phyloP scores from a whole-genome alignment of 257 asterid genomes.

The Nicotiana tabacum region DNA sequence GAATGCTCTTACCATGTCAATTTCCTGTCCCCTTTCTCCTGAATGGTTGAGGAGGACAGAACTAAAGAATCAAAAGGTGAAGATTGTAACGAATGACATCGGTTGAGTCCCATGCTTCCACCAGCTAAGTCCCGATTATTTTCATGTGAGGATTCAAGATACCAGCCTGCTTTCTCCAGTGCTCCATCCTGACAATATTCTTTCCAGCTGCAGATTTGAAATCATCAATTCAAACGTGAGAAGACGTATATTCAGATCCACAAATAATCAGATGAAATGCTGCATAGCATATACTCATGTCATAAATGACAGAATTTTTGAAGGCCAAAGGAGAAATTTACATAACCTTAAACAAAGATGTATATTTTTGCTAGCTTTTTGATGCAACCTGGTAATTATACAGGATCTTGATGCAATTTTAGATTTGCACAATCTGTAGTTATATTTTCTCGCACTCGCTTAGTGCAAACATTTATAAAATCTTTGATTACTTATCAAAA shows the following conservation, averaged over 20 bases:
- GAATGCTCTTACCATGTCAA: conserved; percentile 34
- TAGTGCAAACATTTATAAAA: too few relatives aligned
- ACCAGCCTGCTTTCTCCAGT: conserved; percentile 74
- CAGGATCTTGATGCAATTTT: too few relatives aligned
- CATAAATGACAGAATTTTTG: too few relatives aligned
- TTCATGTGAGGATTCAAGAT: conserved; percentile 38
- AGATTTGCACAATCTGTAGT: too few relatives aligned
- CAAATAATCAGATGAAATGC: not conserved
- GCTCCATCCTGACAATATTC: conserved; percentile 73
- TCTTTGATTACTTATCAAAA: too few relatives aligned
- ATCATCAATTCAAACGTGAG: conserved; percentile 5
- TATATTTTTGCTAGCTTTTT: too few relatives aligned
- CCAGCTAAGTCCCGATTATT: conserved; percentile 23
- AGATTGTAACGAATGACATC: conserved; percentile 18
- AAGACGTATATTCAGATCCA: not conserved
- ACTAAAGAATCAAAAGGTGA: conserved; percentile 18
- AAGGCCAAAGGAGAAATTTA: too few relatives aligned
- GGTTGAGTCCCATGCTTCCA: conserved; percentile 13
- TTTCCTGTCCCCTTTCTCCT: conserved; percentile 10
- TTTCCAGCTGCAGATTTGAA: conserved; percentile 56
- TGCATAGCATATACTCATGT: not conserved
- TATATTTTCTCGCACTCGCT: too few relatives aligned
- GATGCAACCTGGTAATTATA: too few relatives aligned
- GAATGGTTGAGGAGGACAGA: conserved; percentile 23
- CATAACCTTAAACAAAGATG: too few relatives aligned